Base-by-base conservation (phyloP, 306 rosid genomes). In the Glycine soja region DNA sequence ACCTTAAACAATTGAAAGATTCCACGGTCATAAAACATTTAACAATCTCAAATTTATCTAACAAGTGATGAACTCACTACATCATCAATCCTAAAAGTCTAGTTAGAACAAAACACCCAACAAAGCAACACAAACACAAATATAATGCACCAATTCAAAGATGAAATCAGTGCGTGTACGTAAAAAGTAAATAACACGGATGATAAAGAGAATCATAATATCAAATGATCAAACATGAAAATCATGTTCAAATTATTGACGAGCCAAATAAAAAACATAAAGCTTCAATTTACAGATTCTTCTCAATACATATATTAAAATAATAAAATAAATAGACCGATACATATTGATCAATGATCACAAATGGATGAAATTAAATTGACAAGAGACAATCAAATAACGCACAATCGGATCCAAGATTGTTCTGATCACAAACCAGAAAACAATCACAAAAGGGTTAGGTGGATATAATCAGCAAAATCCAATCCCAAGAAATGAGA, bases 361-460 rank as follows among this genome's bases (percentile, higher is more conserved):
- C 11, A 64, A 30, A 19, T 11, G 74, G 72, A 3, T 34, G 64
- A 16, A 52, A 50, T 50, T 76, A 8, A 11, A 84, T 50, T 32
- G 14, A 50, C 34, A 24, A 66, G n/a, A 62, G 48, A 0, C 1
- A 51, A 18, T 13, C 46, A 64, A n/a, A 24, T 24, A 76, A 11
- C 7, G 59, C 10, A 18, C 1, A 59, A 81, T 72, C 70, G 38
- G 83, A 85, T 81, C 85, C 58, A 15, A 13, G 78, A 61, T 77
- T 77, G n/a, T n/a, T n/a, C 52, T 65, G 70, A 72, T 63, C 18
- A 70, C n/a, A 50, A 51, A 12, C 61, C 59, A 45, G 5, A 62
- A 46, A 61, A 61, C 19, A 58, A 3, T 43, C 32, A 14, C 6
- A 66, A 79, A 83, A 65, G 12, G 72, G 56, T n/a, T 30, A 10